Evolutionary conservation across 2,329 filamentous ascomycete genomes (phyloP), one percentile per base, ranked within the genome.

Genomic region (Trichophyton benhamiae): DNA sequence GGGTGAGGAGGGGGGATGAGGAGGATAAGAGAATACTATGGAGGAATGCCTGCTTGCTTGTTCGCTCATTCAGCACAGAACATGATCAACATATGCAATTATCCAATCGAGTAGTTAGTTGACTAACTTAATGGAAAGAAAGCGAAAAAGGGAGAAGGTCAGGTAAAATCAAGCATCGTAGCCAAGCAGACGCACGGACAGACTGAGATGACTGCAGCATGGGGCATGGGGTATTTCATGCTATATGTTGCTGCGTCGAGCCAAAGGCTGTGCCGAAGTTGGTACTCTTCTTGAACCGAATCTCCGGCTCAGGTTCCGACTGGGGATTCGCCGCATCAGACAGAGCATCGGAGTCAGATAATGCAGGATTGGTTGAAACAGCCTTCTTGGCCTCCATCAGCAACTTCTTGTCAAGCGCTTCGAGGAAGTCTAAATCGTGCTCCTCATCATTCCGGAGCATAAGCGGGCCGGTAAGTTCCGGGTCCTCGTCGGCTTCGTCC

Each of bases 181-280:
- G 33, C 17, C 41, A 44, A 44, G 41, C 6, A 17, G n/a, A 20
- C 4, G 41, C 4, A 44, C 41, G 41, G 41, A n/a, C 11, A 17
- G 41, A 17, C 15, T n/a, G 6, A 44, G 41, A n/a, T 9, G 22
- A 8, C 44, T 48, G 9, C 13, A n/a, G 30, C 20, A 3, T 13
- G 4, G 30, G 49, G 30, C 20, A 3, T 13, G 4, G 30, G 49
- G 6, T 30, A 6, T 7, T 20, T 53, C 25, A 33, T 30, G 22
- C 17, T 22, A 48, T 48, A 25, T 22, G 22, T 4, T 30, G 25
- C 15, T 62, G 62, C 17, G 58, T 62, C 20, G 62, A 64, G 30
- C 77, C 76, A 72, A 76, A 78, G 3, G 75, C 77, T 61, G 75
- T 76, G n/a, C 76, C 77, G 69, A 79, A 78, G 67, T 78, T 78